Percentiles rank a stretch among this genome's conserved stretches.
These are phyloP conservation scores for Arabidopsis arenosa DNA, from an alignment of 345 rosid genomes.

Conservation along the genomic window DNA sequence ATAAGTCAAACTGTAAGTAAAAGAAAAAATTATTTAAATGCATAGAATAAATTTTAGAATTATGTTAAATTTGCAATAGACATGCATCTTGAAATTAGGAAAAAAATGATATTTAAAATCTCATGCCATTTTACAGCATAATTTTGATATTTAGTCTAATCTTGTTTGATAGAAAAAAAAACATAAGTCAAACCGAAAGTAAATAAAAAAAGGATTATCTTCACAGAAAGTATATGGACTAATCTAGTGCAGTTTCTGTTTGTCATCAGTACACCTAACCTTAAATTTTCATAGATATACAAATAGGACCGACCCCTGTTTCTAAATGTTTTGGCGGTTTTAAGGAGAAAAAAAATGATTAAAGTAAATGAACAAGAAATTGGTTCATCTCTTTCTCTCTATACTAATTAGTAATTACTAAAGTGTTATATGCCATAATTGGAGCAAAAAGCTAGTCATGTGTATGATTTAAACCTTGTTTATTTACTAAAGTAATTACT, in stretches of 20 bases:
- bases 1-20: no score
- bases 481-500: no score
- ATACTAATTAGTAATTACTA: no score
- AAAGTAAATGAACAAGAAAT: neutral
- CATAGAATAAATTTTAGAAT: neutral
- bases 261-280: slow-evolving; percentile 21
- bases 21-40: no score
- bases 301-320: slow-evolving; percentile 24
- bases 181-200: slow-evolving; percentile 9
- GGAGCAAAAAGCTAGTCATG: slow-evolving; percentile 1
- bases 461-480: neutral
- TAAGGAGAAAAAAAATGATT: neutral
- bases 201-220: slow-evolving; percentile 16
- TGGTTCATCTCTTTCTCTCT: neutral
- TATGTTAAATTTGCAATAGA: neutral
- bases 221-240: neutral
- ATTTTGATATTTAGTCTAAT: neutral
- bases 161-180: slow-evolving; percentile 5
- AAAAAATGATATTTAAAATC: neutral
- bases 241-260: slow-evolving; percentile 19
- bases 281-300: slow-evolving; percentile 6
- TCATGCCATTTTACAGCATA: neutral
- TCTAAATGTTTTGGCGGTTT: slow-evolving; percentile 2
- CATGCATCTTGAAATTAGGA: neutral
- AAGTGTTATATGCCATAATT: neutral